phyloP scores from a whole-genome alignment of 805 yeast genomes.

The Hanseniaspora taiwanica region DNA sequence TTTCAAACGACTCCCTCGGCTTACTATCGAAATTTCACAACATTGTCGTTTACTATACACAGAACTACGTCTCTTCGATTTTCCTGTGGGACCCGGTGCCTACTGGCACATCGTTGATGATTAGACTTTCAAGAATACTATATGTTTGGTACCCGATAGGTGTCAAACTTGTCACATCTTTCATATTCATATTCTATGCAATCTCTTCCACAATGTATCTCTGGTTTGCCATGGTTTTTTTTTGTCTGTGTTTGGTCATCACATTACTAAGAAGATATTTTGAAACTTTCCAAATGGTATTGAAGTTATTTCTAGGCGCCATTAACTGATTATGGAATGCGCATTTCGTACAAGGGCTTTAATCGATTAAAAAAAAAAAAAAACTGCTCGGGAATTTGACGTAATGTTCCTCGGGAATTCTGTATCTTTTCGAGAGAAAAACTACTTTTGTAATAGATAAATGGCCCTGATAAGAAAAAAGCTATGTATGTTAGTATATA shows the following conservation, averaged over 20 bases:
- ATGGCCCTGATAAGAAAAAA: no score
- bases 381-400: no score
- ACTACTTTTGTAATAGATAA: no score
- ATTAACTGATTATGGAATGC: not conserved
- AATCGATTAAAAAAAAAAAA: not conserved
- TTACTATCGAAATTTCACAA: constrained; percentile 18
- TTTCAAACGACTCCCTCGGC: not conserved
- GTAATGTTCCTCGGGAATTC: no score
- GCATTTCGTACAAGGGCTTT: not conserved
- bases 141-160: constrained; percentile 7
- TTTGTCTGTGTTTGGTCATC: constrained; percentile 17
- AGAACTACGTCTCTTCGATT: constrained; percentile 3
- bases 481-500: no score
- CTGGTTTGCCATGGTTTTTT: constrained; percentile 19
- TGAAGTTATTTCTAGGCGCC: constrained; percentile 1
- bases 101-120: no score
- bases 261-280: constrained; percentile 18
- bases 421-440: no score
- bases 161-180: constrained; percentile 13
- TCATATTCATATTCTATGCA: constrained; percentile 16
- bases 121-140: no score
- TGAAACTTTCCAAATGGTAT: constrained; percentile 12
- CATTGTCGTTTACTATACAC: constrained; percentile 16
- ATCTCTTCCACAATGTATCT: constrained; percentile 19
- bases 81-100: not conserved